phyloP scores from a whole-genome alignment of 2,329 filamentous ascomycete species.

The Cucurbitaria berberidis region DNA sequence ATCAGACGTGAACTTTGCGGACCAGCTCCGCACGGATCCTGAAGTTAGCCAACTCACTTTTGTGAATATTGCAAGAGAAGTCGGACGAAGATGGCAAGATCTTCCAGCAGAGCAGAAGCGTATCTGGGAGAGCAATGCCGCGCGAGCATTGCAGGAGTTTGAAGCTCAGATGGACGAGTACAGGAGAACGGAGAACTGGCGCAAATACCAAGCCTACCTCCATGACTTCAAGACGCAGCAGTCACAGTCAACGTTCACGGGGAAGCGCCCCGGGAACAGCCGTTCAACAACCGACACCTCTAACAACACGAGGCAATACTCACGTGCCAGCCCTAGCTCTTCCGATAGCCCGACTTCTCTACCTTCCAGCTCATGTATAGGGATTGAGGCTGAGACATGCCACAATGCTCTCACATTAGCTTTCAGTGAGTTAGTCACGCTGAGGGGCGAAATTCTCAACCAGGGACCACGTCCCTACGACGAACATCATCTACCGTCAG shows the following conservation, averaged over 20 bases:
- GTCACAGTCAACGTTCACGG: conserved; percentile 15
- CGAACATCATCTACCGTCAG: conserved; percentile 34
- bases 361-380: conserved; percentile 22
- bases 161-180: conserved; percentile 50
- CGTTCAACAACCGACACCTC: conserved; percentile 33
- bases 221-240: conserved; percentile 44
- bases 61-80: conserved; percentile 48
- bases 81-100: conserved; percentile 48
- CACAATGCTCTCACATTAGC: conserved; percentile 45
- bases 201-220: conserved; percentile 46
- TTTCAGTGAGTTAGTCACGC: conserved; percentile 42
- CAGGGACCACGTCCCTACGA: conserved; percentile 34
- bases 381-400: conserved; percentile 37
- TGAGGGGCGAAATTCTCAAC: conserved; percentile 40
- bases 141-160: conserved; percentile 47
- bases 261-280: conserved; percentile 27
- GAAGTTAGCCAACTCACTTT: conserved; percentile 46
- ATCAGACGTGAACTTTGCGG: conserved; percentile 51
- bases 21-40: conserved; percentile 46
- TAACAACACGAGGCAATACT: conserved; percentile 28
- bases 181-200: conserved; percentile 47
- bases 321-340: conserved; percentile 37
- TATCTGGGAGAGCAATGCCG: conserved; percentile 47
- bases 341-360: conserved; percentile 37
- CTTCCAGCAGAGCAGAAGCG: conserved; percentile 46